Percentiles rank a stretch among this genome's conserved stretches.
These are phyloP conservation scores for Tricholoma matsutake DNA, from an alignment of 768 basidiomycete genomes.

Conservation along the genomic window DNA sequence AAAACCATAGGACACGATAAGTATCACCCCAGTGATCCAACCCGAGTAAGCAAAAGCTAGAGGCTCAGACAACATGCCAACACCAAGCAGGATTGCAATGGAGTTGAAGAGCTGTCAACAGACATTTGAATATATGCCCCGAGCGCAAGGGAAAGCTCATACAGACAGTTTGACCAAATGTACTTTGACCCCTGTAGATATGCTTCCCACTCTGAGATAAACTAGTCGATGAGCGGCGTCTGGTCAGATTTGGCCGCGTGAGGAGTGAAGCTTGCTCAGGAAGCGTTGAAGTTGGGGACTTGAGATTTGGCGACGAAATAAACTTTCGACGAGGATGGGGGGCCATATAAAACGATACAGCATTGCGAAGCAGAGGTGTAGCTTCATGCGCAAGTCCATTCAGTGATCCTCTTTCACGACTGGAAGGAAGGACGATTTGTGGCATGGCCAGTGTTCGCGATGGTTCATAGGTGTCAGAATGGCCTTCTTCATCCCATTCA, in stretches of 20 bases:
- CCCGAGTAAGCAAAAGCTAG: slow-evolving; percentile 91
- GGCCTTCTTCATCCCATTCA: slow-evolving; percentile 22
- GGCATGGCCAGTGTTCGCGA: background rate
- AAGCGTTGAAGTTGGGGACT: background rate
- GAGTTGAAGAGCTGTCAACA: slow-evolving; percentile 76
- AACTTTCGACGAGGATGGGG: slow-evolving; percentile 13
- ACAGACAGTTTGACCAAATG: slow-evolving; percentile 70
- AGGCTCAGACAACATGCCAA: slow-evolving; percentile 87
- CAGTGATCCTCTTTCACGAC: background rate
- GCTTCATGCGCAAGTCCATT: slow-evolving; percentile 16
- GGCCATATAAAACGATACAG: slow-evolving; percentile 25
- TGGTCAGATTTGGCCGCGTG: background rate
- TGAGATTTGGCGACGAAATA: background rate
- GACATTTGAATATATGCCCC: slow-evolving; percentile 4
- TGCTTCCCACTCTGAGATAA: slow-evolving; percentile 29
- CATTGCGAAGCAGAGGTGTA: slow-evolving; percentile 36
- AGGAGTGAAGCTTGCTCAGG: background rate
- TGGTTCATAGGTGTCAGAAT: background rate
- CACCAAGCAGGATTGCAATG: slow-evolving; percentile 80
- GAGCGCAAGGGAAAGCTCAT: background rate
- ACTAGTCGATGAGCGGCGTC: slow-evolving; percentile 31
- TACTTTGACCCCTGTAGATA: slow-evolving; percentile 54
- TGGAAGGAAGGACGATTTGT: background rate
- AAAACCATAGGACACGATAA: slow-evolving; percentile 75
- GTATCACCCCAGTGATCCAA: slow-evolving; percentile 73